Evolutionary conservation across 2,329 filamentous ascomycete genomes (phyloP).

Genomic region (Colletotrichum spaethianum): DNA sequence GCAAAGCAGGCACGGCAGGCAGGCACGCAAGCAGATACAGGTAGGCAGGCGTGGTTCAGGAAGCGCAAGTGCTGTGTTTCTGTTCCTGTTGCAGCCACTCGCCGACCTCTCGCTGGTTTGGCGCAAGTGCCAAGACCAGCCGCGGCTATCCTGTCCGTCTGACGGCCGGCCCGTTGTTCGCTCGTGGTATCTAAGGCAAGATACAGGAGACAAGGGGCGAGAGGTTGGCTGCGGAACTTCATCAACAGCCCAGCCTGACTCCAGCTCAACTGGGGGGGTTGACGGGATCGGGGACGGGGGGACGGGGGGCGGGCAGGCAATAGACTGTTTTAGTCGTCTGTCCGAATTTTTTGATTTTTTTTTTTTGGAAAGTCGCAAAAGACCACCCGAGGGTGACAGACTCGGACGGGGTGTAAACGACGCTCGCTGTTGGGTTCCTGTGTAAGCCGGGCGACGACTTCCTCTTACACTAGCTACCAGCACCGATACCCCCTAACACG

Average conservation of each 20-base stretch:
- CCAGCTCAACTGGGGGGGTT: constrained; percentile 1
- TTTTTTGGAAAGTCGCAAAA: not conserved
- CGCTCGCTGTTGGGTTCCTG: not conserved
- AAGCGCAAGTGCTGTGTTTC: not conserved
- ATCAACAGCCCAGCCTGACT: not conserved
- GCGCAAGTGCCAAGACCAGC: constrained; percentile 18
- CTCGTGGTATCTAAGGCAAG: not conserved
- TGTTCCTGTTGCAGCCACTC: not conserved
- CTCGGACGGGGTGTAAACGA: not conserved
- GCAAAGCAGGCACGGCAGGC: not conserved
- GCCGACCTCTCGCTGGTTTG: constrained; percentile 19
- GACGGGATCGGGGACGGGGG: constrained; percentile 10
- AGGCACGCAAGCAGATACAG: too few species aligned
- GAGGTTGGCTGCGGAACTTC: not conserved
- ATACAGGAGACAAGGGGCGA: not conserved
- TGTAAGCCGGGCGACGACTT: not conserved
- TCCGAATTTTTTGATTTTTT: too few species aligned
- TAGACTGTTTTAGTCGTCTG: not conserved
- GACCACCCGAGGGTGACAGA: not conserved
- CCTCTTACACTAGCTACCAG: not conserved
- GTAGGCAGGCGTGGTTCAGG: not conserved
- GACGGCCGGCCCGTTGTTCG: not conserved
- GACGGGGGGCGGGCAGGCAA: not conserved
- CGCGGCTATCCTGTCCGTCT: not conserved
- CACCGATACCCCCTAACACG: not conserved